Percentiles rank a stretch among this genome's conserved stretches.
Evolutionary conservation across 441 rosid genomes (phyloP).

Genomic region (Codiaeum variegatum): DNA sequence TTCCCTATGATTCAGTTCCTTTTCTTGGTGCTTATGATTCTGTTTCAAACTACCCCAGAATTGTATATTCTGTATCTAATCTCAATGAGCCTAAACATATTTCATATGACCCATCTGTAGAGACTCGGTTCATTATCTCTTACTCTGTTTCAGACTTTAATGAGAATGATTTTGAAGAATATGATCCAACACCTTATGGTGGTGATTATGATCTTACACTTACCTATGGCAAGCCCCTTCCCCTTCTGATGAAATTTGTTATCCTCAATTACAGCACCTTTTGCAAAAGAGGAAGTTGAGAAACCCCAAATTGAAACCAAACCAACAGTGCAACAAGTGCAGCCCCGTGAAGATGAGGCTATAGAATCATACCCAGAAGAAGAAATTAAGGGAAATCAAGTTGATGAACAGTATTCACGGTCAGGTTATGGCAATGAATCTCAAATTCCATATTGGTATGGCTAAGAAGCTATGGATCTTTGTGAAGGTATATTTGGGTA

Average conservation of each 20-base stretch:
- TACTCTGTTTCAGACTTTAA: constrained; percentile 39
- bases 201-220: constrained; percentile 62
- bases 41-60: constrained; percentile 5
- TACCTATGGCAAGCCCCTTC: constrained; percentile 62
- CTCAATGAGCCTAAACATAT: constrained; percentile 40
- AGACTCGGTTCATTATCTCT: constrained; percentile 38
- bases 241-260: constrained; percentile 58
- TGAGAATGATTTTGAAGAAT: constrained; percentile 51
- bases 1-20: constrained; percentile 16
- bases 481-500: constrained; percentile 72
- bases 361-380: neutral
- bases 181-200: constrained; percentile 67
- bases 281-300: constrained; percentile 24
- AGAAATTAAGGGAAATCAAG: constrained; percentile 8
- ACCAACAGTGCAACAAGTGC: constrained; percentile 1
- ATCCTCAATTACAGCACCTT: constrained; percentile 34
- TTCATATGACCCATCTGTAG: constrained; percentile 26
- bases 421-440: constrained; percentile 11
- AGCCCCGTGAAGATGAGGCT: neutral
- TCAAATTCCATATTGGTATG: constrained; percentile 61
- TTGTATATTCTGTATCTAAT: constrained; percentile 42
- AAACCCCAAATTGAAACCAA: constrained; percentile 20
- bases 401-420: neutral
- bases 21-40: constrained; percentile 20
- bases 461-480: constrained; percentile 69